phyloP scores from a whole-genome alignment of 2,329 filamentous ascomycete species.

The Dryadomyces sulphureus region DNA sequence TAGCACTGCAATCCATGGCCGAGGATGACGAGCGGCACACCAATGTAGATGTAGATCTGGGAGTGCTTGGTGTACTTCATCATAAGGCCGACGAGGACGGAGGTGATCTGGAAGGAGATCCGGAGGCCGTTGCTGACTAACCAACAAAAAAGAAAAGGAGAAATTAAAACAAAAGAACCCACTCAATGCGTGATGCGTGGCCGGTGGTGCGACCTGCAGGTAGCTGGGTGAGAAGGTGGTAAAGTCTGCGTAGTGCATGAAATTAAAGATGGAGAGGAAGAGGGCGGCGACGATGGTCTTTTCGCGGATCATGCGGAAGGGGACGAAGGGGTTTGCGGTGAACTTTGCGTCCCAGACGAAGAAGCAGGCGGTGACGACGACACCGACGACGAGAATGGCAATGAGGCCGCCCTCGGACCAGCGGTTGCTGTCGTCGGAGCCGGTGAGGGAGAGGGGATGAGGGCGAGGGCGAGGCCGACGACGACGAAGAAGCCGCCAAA shows the following conservation, averaged over 20 bases:
- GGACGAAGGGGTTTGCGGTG: slow-evolving; percentile 22
- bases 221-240: slow-evolving; percentile 20
- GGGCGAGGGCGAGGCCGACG: neutral
- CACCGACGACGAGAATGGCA: slow-evolving; percentile 19
- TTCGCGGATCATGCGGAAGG: slow-evolving; percentile 21
- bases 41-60: slow-evolving; percentile 45
- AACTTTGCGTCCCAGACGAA: slow-evolving; percentile 19
- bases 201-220: slow-evolving; percentile 32
- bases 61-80: slow-evolving; percentile 42
- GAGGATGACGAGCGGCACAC: slow-evolving; percentile 44
- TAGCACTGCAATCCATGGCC: slow-evolving; percentile 41
- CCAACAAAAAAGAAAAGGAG: neutral
- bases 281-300: slow-evolving; percentile 24
- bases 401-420: slow-evolving; percentile 21
- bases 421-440: slow-evolving; percentile 16
- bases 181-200: slow-evolving; percentile 38
- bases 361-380: slow-evolving; percentile 2
- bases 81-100: slow-evolving; percentile 40
- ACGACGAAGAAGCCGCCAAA: slow-evolving; percentile 16
- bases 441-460: slow-evolving; percentile 19
- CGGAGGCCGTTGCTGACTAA: slow-evolving; percentile 31
- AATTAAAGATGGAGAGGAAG: slow-evolving; percentile 20
- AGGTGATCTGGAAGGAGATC: slow-evolving; percentile 39
- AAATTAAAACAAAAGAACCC: neutral
- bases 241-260: slow-evolving; percentile 20